phyloP scores from a whole-genome alignment of 306 rosid species.

The Medicago lupulina region DNA sequence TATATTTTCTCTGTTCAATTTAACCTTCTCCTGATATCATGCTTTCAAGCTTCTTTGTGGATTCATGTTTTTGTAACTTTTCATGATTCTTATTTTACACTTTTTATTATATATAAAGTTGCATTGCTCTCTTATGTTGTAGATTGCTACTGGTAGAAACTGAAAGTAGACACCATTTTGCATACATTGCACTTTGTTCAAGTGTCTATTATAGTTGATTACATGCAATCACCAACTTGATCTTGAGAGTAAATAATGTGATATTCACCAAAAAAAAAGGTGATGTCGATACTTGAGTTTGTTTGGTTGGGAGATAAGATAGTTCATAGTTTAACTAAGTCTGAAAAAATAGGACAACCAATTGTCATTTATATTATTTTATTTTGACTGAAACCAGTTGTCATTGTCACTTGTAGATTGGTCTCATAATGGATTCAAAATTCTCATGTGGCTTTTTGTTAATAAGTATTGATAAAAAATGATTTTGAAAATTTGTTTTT shows the following conservation, averaged over 20 bases:
- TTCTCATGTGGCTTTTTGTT: too few relatives aligned
- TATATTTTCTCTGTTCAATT: slow-evolving; percentile 34
- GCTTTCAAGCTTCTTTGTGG: slow-evolving; percentile 6
- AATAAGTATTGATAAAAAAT: too few relatives aligned
- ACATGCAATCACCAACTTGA: background rate
- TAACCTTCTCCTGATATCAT: slow-evolving; percentile 41
- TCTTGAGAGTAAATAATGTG: background rate
- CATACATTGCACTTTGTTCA: background rate
- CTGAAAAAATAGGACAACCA: background rate
- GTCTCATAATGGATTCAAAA: background rate
- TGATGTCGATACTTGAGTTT: background rate
- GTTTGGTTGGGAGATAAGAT: background rate
- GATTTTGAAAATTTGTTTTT: too few relatives aligned
- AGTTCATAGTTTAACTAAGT: background rate
- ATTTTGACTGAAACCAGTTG: background rate
- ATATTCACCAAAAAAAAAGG: background rate
- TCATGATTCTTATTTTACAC: background rate
- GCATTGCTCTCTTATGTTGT: too few relatives aligned
- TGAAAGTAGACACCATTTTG: background rate
- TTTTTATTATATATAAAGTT: background rate
- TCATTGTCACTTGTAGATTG: background rate
- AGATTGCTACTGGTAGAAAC: too few relatives aligned
- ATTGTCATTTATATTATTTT: background rate
- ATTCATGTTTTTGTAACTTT: background rate
- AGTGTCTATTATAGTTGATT: background rate